Base-by-base conservation (phyloP, 306 rosid species). In the Trifolium pratense region DNA sequence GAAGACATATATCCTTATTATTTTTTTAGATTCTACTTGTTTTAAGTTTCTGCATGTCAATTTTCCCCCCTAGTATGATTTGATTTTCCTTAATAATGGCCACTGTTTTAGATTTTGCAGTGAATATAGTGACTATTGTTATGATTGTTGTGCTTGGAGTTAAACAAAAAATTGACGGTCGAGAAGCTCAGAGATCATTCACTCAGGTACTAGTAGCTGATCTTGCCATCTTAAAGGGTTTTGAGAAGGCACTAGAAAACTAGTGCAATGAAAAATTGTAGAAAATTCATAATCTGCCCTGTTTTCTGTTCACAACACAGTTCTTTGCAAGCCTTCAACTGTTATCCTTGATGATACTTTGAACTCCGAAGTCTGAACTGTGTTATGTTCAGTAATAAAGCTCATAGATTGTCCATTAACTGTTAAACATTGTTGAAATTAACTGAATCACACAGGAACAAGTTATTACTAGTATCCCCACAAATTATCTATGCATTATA, bases 1-100 rank as follows among this genome's bases (percentile, higher is more conserved):
- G 72, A 75, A 62, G 84, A 91, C 79, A 78, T 89, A 93, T 93
- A 93, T 93, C 98, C 97, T 93, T 85, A 34, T 61, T 34, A 3
- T 1, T 69, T 42, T 23, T 61, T 56, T n/a, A 55, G 39, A 56
- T 56, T 57, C 71, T n/a, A n/a, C n/a, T 73, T 14, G 75, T 34
- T 21, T 59, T 51, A 39, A 29, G 21, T 69, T 86, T 76, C 25
- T 48, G 37, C 56, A 23, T 48, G 40, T 20, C 9, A 14, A 49
- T 34, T 75, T 21, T 9, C 45, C 21, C 1, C 67, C 63, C 65
- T 51, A 57, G 3, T 15, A 29, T 61, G 61, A 71, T 49, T 73
- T 83, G 73, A 36, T 80, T 75, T 80, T 78, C 91, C 97, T 90
- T 87, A 81, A 86, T 78, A 60, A 67, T 14, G 43, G 66, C 11